phyloP scores from a whole-genome alignment of 768 basidiomycete species.

The Pholiota conissans region DNA sequence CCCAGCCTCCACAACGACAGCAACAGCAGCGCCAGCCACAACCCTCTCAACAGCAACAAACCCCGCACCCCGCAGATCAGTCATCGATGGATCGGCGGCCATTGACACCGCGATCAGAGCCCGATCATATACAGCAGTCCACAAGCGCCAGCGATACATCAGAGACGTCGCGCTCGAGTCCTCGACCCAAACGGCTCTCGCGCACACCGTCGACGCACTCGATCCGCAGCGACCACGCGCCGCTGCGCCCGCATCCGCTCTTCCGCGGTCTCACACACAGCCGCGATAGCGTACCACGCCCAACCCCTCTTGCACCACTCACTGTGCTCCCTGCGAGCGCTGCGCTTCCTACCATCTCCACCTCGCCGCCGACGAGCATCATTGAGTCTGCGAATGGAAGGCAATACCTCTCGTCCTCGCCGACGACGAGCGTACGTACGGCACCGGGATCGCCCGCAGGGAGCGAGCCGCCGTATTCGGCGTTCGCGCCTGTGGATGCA shows the following conservation, averaged over 20 bases:
- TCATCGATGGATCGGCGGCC: neutral
- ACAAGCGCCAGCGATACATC: conserved; percentile 17
- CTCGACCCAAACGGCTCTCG: conserved; percentile 44
- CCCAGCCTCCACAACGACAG: conserved; percentile 2
- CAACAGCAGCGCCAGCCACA: neutral
- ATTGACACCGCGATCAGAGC: neutral
- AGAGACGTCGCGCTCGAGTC: conserved; percentile 21
- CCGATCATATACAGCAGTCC: neutral
- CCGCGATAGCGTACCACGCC: conserved; percentile 43
- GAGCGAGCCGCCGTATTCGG: conserved; percentile 28
- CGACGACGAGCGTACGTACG: conserved; percentile 29
- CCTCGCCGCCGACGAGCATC: conserved; percentile 32
- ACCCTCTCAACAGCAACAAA: neutral
- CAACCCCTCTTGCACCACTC: conserved; percentile 64
- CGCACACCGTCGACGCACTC: conserved; percentile 70
- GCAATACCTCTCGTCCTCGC: conserved; percentile 31
- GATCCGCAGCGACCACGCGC: conserved; percentile 32
- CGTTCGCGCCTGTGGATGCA: conserved; percentile 26
- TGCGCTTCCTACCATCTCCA: conserved; percentile 42
- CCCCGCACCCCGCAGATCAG: neutral
- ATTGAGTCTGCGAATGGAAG: conserved; percentile 16
- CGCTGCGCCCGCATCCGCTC: conserved; percentile 71
- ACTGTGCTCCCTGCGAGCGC: conserved; percentile 51
- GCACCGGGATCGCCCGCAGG: conserved; percentile 26
- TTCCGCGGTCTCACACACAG: conserved; percentile 74